Base-by-base conservation (phyloP, 768 basidiomycete genomes). In the Lepiota subincarnata region DNA sequence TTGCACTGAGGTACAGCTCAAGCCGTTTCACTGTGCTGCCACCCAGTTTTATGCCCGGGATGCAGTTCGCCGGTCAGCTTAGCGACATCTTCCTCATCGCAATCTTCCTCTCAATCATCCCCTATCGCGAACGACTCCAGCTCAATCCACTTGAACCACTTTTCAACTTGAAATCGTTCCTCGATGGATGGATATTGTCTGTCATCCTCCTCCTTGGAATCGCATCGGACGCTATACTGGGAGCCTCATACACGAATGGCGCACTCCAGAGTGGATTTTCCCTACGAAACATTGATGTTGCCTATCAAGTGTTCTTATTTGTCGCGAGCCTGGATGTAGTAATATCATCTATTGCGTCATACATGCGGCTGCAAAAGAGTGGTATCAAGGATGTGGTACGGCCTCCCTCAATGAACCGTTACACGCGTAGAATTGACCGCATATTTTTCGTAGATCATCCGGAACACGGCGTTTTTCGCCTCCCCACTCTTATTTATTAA, bases 91-190 rank as follows among this genome's bases (percentile, higher is more conserved):
- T 46, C 14, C 18, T 53, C 12, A 31, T 39, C 16, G 43, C 43
- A 3, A 39, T 41, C n/a, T 16, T 46, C 18, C 28, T 53, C 16
- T 45, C 52, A 20, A 26, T 53, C 22, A 19, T 53, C 31, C 22
- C 52, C 42, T 53, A 47, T 19, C 52, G 44, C 3, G 35, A 53
- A 31, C 36, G 52, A 8, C 28, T 53, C 14, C 52, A 53, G 10
- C 24, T 53, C 6, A 16, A 47, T 18, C 52, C 52, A n/a, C 6
- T 4, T 3, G 43, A 53, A 22, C 45, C 24, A 1, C 22, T 2
- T 5, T 44, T 52, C 50, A 40, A 47, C 10, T 24, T 47, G 36
- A 46, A 46, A 28, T 26, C 52, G 8, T 53, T 47, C 16, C 44
- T 53, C n/a, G 44, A 47, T 14, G 52, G 44, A 1, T 53, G 42